Evolutionary conservation across 345 rosid genomes (phyloP), one percentile per base, ranked within the genome.

Genomic region (Gossypium turneri): DNA sequence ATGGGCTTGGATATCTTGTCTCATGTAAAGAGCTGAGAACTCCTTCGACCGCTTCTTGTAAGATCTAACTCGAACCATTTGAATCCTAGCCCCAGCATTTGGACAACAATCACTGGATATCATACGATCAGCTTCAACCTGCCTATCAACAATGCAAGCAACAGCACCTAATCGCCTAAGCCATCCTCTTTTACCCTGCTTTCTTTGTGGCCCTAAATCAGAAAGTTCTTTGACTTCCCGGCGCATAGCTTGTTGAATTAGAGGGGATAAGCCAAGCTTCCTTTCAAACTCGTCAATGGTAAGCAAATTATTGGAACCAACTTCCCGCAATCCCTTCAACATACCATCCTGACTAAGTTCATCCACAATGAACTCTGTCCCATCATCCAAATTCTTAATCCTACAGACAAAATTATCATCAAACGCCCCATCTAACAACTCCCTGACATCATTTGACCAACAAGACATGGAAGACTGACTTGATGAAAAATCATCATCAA

Each of bases 121-220:
- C 63, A 24, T 25, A 10, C 0, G 38, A 58, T 9, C 16, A 58
- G 63, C 1, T 58, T 58, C 63, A 58, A 58, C 29, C 63, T 58
- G 34, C 63, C 63, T 58, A 58, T 58, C 63, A 58, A 24, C 63
- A 24, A 58, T 58, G 63, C 63, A 58, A 58, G 38, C 63, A 58
- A 58, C 34, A 58, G 34, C 63, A 11, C 38, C 63, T 58, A 58
- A 58, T 58, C 38, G 38, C 17, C 38, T 58, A 58, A 58, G 63
- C 63, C 63, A 58, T 58, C 63, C 34, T 22, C 12, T 58, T 58
- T 22, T 58, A 24, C 34, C 2, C 29, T 27, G 62, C 62, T 3
- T 57, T 57, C 62, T 57, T 57, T 20, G 29, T 1, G 13, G 29
- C 7, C 41, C 41, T 59, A 59, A 59, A 12, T 25, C 27, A 16